Evolutionary conservation across 2,329 filamentous ascomycete genomes (phyloP).

Genomic region (Venturia carpophila): DNA sequence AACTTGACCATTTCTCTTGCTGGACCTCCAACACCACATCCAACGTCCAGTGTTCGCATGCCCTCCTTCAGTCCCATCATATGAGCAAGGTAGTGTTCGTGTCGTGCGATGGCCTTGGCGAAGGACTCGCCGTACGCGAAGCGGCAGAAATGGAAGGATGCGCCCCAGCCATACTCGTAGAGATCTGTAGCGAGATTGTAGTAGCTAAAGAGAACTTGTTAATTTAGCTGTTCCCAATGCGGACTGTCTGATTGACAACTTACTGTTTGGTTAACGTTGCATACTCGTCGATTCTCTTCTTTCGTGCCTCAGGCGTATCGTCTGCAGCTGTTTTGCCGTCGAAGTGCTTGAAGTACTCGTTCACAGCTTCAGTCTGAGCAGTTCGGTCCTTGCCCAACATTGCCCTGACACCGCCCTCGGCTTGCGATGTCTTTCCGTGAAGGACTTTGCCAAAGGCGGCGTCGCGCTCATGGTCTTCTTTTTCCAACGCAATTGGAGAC

Average conservation of each 20-base stretch:
- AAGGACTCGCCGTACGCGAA: constrained; percentile 83
- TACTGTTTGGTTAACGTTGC: constrained; percentile 89
- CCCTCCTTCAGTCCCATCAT: constrained; percentile 76
- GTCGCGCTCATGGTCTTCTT: constrained; percentile 77
- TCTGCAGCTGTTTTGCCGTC: constrained; percentile 71
- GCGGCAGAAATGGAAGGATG: constrained; percentile 96
- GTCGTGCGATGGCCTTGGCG: constrained; percentile 83
- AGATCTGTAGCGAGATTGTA: constrained; percentile 95
- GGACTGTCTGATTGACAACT: constrained; percentile 30
- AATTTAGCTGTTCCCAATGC: constrained; percentile 27
- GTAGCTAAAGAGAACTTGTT: constrained; percentile 51
- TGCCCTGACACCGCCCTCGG: constrained; percentile 65
- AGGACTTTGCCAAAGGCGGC: constrained; percentile 83
- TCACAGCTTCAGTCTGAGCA: constrained; percentile 73
- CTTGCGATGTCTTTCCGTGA: constrained; percentile 66
- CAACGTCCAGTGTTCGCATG: constrained; percentile 90
- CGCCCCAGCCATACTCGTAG: constrained; percentile 95
- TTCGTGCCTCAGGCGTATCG: constrained; percentile 76
- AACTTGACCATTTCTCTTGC: constrained; percentile 96
- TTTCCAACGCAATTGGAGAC: constrained; percentile 50
- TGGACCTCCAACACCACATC: constrained; percentile 92
- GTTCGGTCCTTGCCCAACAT: constrained; percentile 76
- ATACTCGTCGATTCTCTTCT: constrained; percentile 80
- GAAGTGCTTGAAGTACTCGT: constrained; percentile 96
- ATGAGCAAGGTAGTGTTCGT: constrained; percentile 95